These are phyloP conservation scores for Ogataea glucozyma DNA, from an alignment of 805 yeast species.

Conservation along the genomic window DNA sequence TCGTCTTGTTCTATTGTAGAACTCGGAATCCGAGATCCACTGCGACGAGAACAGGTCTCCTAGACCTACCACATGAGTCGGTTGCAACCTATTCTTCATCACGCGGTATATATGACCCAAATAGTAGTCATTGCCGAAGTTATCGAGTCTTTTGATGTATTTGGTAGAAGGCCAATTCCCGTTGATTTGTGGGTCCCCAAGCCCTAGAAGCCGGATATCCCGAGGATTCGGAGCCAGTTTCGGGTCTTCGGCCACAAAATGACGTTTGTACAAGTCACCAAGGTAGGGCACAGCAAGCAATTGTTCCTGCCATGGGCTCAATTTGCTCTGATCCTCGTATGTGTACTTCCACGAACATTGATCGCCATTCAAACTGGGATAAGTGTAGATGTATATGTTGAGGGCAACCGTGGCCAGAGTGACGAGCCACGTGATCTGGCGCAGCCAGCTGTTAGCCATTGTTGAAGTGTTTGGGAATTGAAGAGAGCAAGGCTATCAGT, in stretches of 20 bases:
- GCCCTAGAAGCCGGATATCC: conserved; percentile 65
- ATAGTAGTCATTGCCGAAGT: conserved; percentile 86
- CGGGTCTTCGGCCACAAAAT: conserved; percentile 31
- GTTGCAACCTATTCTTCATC: conserved; percentile 64
- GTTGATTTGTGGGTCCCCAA: conserved; percentile 97
- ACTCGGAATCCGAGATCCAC: conserved; percentile 91
- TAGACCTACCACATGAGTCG: conserved; percentile 83
- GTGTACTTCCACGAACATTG: conserved; percentile 62
- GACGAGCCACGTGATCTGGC: conserved; percentile 28
- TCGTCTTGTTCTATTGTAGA: conserved; percentile 73
- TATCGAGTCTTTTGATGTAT: conserved; percentile 74
- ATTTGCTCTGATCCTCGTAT: conserved; percentile 25
- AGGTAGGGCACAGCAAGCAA: conserved; percentile 33
- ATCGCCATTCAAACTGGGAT: conserved; percentile 60
- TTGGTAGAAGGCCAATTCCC: conserved; percentile 78
- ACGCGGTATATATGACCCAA: conserved; percentile 77
- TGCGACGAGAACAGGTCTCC: conserved; percentile 94
- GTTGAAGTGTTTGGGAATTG: too few species aligned
- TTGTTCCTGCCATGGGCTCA: conserved; percentile 13
- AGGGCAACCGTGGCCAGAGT: conserved; percentile 45
- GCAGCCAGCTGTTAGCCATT: conserved; percentile 12
- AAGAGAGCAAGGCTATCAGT: too few species aligned
- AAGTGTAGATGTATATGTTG: conserved; percentile 70
- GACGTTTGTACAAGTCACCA: conserved; percentile 35
- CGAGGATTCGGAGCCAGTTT: conserved; percentile 12